A percentile compares a stretch with the other conserved stretches of the same genome.
phyloP scores from a whole-genome alignment of 164 flowering plant genomes.

The Liquidambar formosana region DNA sequence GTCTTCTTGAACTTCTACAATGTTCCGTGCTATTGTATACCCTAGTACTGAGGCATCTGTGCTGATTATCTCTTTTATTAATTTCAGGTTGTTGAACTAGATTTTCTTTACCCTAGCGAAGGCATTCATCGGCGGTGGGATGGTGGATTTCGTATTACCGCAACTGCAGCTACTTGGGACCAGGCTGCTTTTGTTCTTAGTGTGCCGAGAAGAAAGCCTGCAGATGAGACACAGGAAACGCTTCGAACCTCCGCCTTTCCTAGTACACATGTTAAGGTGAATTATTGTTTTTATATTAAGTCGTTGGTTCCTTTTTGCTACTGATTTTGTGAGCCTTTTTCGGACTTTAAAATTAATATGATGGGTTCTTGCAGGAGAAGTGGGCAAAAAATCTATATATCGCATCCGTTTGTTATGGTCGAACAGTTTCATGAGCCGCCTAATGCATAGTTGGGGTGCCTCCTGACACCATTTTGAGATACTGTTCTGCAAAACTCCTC shows the following conservation, averaged over 20 bases:
- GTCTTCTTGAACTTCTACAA: slow-evolving; percentile 24
- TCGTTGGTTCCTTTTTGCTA: not conserved
- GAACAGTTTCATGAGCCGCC: slow-evolving; percentile 42
- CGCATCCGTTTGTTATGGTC: slow-evolving; percentile 47
- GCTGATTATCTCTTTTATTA: not conserved
- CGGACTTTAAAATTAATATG: not conserved
- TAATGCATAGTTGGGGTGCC: not conserved
- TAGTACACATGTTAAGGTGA: slow-evolving; percentile 79
- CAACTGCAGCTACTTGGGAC: slow-evolving; percentile 70
- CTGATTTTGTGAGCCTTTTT: not conserved
- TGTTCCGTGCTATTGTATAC: not conserved
- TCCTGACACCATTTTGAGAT: not conserved
- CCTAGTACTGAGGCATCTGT: not conserved
- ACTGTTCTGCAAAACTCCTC: not conserved
- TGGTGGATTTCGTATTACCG: slow-evolving; percentile 63
- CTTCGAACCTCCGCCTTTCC: slow-evolving; percentile 75
- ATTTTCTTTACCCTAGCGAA: slow-evolving; percentile 83
- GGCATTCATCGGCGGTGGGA: slow-evolving; percentile 79
- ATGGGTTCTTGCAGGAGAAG: slow-evolving; percentile 42
- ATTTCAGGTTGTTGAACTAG: slow-evolving; percentile 75
- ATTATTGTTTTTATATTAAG: not conserved
- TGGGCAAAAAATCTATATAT: slow-evolving; percentile 51
- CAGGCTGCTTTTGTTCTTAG: slow-evolving; percentile 75
- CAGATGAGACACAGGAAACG: slow-evolving; percentile 76
- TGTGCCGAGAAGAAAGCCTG: slow-evolving; percentile 52